phyloP scores from a whole-genome alignment of 2,329 filamentous ascomycete species.

The Fusarium sp. region DNA sequence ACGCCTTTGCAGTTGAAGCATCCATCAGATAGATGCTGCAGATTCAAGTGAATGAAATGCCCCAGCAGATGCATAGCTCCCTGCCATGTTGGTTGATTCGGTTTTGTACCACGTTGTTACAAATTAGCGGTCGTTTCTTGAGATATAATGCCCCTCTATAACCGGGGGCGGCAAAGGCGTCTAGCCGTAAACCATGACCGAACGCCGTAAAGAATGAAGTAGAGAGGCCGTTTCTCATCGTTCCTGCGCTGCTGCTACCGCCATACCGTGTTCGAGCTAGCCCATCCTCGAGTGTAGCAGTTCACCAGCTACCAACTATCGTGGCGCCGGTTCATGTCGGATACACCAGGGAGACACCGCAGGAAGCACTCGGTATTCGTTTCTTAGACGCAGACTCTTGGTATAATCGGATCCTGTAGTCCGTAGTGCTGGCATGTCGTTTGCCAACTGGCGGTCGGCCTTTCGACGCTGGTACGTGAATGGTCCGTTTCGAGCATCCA shows the following conservation, averaged over 20 bases:
- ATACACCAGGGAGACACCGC: constrained; percentile 14
- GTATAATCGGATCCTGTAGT: constrained; percentile 10
- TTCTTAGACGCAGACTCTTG: constrained; percentile 15
- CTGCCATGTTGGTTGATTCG: constrained; percentile 25
- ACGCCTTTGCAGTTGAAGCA: constrained; percentile 32
- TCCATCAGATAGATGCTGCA: constrained; percentile 23
- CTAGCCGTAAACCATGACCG: constrained; percentile 45
- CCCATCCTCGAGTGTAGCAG: constrained; percentile 20
- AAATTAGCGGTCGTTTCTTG: constrained; percentile 40
- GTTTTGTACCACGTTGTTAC: constrained; percentile 38
- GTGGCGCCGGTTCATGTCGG: constrained; percentile 9
- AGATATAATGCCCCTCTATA: constrained; percentile 35
- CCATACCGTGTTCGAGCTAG: constrained; percentile 18
- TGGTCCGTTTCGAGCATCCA: constrained; percentile 35
- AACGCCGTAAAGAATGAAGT: constrained; percentile 46
- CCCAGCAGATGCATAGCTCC: constrained; percentile 39
- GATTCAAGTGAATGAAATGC: constrained; percentile 39
- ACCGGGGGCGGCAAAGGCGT: constrained; percentile 35
- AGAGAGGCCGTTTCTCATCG: constrained; percentile 46
- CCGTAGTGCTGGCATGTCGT: constrained; percentile 24
- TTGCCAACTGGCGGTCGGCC: constrained; percentile 24
- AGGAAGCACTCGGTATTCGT: constrained; percentile 18
- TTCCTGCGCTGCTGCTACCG: constrained; percentile 26
- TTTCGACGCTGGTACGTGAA: constrained; percentile 33
- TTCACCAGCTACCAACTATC: constrained; percentile 20